Percentiles rank a stretch among this genome's conserved stretches.
These are phyloP conservation scores for Fusarium pseudonygamai DNA, from an alignment of 2,329 filamentous ascomycete species.

Conservation along the genomic window DNA sequence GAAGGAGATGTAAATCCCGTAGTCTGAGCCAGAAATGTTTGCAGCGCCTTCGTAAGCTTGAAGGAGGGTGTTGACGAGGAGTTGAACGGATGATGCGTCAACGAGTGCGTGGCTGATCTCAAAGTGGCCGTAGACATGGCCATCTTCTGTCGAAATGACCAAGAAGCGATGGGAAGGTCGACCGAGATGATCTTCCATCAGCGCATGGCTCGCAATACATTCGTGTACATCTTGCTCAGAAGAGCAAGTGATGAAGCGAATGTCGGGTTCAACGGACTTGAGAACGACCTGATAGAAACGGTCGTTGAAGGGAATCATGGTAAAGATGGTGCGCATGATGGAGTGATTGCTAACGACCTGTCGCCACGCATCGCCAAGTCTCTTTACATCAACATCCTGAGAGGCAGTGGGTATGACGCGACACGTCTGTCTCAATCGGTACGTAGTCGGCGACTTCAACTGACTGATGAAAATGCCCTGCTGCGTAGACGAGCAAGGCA, in stretches of 20 bases:
- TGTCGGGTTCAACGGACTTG: background rate
- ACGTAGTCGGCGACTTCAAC: background rate
- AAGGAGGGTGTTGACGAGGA: background rate
- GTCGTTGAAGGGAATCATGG: background rate
- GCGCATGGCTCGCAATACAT: background rate
- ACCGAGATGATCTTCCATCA: background rate
- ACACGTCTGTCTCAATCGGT: background rate
- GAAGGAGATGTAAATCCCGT: background rate
- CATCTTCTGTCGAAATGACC: background rate
- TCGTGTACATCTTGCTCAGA: rapidly evolving
- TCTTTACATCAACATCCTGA: background rate
- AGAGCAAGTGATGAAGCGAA: background rate
- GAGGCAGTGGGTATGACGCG: background rate
- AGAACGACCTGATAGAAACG: background rate
- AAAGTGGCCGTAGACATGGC: background rate
- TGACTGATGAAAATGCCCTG: background rate
- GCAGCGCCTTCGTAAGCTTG: background rate
- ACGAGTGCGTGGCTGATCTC: background rate
- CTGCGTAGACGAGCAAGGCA: background rate
- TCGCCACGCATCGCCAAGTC: background rate
- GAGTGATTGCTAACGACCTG: background rate
- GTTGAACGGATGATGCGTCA: background rate
- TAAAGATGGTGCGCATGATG: background rate
- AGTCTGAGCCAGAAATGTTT: background rate
- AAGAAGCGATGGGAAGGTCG: background rate